phyloP scores from a whole-genome alignment of 768 basidiomycete genomes.

The Lanmaoa pseudosensibilis region DNA sequence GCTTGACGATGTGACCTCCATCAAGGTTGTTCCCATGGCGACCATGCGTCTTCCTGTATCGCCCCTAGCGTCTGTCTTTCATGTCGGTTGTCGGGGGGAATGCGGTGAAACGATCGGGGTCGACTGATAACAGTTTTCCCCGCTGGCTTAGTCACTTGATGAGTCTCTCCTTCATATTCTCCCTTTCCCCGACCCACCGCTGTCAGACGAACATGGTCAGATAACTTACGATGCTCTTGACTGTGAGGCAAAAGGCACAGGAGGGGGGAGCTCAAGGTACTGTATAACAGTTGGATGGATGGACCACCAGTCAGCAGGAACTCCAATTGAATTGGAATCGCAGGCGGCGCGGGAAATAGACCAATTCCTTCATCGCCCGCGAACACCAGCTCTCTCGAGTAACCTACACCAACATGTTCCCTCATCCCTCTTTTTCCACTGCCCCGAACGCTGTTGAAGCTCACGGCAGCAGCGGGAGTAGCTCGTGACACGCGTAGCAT shows the following conservation, averaged over 20 bases:
- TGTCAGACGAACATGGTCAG: not conserved
- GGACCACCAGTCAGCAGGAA: not conserved
- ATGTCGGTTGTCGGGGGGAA: not conserved
- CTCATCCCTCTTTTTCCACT: not conserved
- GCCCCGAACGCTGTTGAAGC: not conserved
- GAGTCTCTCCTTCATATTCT: not conserved
- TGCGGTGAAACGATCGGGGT: not conserved
- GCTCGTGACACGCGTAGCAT: no score
- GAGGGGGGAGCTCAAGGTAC: not conserved
- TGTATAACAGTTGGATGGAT: not conserved
- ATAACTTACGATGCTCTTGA: not conserved
- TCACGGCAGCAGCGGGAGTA: no score
- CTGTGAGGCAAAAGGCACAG: not conserved
- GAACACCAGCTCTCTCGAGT: not conserved
- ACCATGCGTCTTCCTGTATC: no score
- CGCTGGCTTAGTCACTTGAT: no score
- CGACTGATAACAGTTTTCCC: not conserved
- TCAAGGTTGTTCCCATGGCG: not conserved
- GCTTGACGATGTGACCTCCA: not conserved
- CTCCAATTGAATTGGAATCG: not conserved
- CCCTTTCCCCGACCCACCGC: not conserved
- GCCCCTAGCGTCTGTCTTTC: no score
- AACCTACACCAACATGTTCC: slow-evolving; percentile 1
- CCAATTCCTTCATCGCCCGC: no score
- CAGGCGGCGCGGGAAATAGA: no score